These are phyloP conservation scores for Aureobasidium pullulans DNA, from an alignment of 2,329 filamentous ascomycete species.

Conservation along the genomic window DNA sequence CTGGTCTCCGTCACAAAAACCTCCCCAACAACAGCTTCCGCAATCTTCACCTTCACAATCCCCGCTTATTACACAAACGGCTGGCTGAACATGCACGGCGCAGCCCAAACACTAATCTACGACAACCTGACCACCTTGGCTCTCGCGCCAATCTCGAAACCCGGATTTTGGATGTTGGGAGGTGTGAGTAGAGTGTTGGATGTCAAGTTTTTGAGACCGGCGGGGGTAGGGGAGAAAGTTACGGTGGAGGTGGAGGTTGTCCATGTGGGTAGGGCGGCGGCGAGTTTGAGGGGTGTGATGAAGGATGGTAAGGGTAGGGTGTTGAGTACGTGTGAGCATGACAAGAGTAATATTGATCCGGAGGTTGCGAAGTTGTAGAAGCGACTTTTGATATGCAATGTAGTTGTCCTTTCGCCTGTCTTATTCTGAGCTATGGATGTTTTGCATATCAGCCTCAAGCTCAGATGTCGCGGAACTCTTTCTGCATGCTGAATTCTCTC, in stretches of 20 bases:
- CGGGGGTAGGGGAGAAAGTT: conserved; percentile 32
- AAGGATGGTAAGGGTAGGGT: conserved; percentile 27
- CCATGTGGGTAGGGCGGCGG: conserved; percentile 36
- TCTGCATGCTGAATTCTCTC: too few relatives aligned
- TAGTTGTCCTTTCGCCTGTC: too few relatives aligned
- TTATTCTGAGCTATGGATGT: too few relatives aligned
- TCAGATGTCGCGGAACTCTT: too few relatives aligned
- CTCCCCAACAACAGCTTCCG: background rate
- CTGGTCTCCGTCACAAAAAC: background rate
- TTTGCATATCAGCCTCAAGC: too few relatives aligned
- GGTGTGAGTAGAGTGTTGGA: conserved; percentile 37
- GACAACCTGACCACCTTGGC: conserved; percentile 45
- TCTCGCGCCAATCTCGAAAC: conserved; percentile 24
- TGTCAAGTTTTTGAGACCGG: conserved; percentile 39
- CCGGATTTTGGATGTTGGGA: conserved; percentile 36
- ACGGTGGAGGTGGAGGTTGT: conserved; percentile 37
- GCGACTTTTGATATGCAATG: too few relatives aligned
- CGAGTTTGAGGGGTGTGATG: conserved; percentile 34
- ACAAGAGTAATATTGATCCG: conserved; percentile 22
- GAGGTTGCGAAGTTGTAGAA: background rate
- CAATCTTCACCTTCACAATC: conserved; percentile 24
- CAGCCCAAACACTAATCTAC: conserved; percentile 47
- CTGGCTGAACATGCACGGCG: conserved; percentile 45
- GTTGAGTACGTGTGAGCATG: conserved; percentile 29
- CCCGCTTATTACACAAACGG: conserved; percentile 40